Evolutionary conservation across 1,284 basidiomycete genomes (phyloP).

Genomic region (Hymenochaete sp.): DNA sequence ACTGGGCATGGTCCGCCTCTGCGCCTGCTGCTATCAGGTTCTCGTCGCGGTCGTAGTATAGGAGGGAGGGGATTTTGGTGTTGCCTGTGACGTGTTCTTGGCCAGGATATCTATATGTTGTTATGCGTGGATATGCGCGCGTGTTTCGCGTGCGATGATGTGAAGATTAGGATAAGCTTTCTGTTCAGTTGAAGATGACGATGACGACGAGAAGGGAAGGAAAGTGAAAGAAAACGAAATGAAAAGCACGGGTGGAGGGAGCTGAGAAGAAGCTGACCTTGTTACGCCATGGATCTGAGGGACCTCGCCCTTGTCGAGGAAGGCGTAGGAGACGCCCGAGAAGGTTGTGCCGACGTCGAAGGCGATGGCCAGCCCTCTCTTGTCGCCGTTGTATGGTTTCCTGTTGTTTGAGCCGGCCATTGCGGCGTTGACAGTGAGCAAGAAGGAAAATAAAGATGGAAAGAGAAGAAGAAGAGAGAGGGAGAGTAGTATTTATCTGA

Average conservation of each 20-base stretch:
- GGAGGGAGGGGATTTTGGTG: conserved; percentile 67
- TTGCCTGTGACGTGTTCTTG: conserved; percentile 79
- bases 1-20: conserved; percentile 56
- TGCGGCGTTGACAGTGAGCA: conserved; percentile 10
- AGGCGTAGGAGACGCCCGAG: conserved; percentile 67
- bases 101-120: conserved; percentile 52
- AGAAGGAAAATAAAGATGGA: conserved; percentile 2
- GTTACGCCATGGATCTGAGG: conserved; percentile 69
- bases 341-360: conserved; percentile 73
- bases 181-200: background rate
- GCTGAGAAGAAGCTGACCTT: conserved; percentile 32
- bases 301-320: conserved; percentile 63
- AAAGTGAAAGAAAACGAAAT: background rate
- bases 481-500: background rate
- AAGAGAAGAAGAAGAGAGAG: conserved; percentile 7
- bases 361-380: conserved; percentile 59
- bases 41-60: conserved; percentile 60
- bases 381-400: conserved; percentile 58
- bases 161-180: background rate
- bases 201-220: background rate
- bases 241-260: background rate
- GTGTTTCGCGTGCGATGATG: background rate
- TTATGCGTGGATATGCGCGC: conserved; percentile 5
- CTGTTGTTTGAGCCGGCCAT: conserved; percentile 35
- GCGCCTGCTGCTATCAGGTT: conserved; percentile 62